Conservation (phyloP, 2,329 filamentous ascomycete species). For the Fusarium chlamydosporum region DNA sequence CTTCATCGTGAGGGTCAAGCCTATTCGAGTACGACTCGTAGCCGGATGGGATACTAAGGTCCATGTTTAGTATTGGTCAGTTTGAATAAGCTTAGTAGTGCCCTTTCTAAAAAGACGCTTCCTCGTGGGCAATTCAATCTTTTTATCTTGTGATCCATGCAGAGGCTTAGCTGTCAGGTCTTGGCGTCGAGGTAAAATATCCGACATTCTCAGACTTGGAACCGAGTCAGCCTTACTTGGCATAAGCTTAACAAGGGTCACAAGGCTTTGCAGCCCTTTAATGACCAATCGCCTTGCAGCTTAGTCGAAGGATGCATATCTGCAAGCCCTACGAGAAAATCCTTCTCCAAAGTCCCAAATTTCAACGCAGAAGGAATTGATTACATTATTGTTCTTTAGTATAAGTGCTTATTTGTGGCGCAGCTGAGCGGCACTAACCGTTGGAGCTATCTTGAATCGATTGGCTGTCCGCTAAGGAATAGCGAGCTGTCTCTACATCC, state of each 20-base stretch:
- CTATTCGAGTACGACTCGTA: slow-evolving; percentile 28
- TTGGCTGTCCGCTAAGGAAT: not conserved
- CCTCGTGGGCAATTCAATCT: not conserved
- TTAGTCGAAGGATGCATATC: not conserved
- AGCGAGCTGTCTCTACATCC: not conserved
- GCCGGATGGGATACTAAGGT: slow-evolving; percentile 10
- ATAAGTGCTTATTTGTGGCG: not conserved
- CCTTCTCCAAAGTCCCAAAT: not conserved
- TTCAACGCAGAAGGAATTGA: not conserved
- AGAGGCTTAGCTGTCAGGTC: not conserved
- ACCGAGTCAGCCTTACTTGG: slow-evolving; percentile 7
- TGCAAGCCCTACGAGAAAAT: slow-evolving; percentile 11
- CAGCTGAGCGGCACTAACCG: not conserved
- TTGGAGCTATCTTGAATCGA: not conserved
- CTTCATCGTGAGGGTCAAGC: slow-evolving; percentile 23
- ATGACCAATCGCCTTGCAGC: not conserved
- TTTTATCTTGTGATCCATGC: not conserved
- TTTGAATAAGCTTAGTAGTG: not conserved
- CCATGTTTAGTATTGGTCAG: not conserved
- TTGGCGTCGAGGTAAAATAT: not conserved
- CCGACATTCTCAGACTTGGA: not conserved
- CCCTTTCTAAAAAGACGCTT: not conserved
- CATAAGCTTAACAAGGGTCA: not conserved
- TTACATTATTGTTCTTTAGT: not conserved
- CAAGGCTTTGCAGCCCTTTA: not conserved